Conservation (phyloP, 495 filamentous ascomycete species). For the Schizothecium vesticola region DNA sequence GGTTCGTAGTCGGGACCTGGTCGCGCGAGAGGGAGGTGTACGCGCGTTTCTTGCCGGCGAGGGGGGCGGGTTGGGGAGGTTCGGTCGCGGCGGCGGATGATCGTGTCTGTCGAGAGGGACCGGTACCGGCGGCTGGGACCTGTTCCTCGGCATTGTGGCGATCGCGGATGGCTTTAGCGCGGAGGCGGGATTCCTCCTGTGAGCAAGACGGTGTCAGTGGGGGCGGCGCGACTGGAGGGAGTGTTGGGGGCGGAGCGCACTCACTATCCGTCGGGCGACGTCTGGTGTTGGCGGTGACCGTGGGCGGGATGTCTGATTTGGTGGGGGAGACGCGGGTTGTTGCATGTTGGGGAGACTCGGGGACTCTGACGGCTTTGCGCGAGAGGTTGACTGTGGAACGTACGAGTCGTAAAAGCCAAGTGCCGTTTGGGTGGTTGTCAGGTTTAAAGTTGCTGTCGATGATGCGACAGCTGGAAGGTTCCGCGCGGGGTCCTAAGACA, state of each 20-base stretch:
- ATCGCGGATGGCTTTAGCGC: constrained; percentile 82
- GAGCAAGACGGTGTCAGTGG: neutral
- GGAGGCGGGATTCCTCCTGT: constrained; percentile 85
- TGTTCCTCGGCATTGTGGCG: constrained; percentile 55
- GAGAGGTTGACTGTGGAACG: neutral
- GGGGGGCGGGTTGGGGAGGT: constrained; percentile 27
- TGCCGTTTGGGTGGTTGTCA: neutral
- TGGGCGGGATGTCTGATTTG: constrained; percentile 34
- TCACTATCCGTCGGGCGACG: constrained; percentile 63
- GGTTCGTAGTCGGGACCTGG: constrained; percentile 55
- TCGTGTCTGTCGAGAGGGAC: constrained; percentile 36
- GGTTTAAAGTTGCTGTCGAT: neutral
- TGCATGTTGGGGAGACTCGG: constrained; percentile 28
- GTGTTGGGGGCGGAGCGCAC: constrained; percentile 9
- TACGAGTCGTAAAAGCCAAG: neutral
- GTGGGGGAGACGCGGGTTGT: constrained; percentile 57
- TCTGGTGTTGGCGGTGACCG: constrained; percentile 65
- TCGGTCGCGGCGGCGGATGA: constrained; percentile 1
- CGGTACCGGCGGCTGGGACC: constrained; percentile 28
- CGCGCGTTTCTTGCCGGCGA: constrained; percentile 43
- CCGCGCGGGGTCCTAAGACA: neutral
- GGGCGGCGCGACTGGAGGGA: neutral
- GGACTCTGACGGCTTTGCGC: neutral
- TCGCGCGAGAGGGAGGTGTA: constrained; percentile 58
- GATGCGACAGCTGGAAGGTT: neutral